Evolutionary conservation across 495 filamentous ascomycete species (phyloP).

Genomic region (Tuber brumale): DNA sequence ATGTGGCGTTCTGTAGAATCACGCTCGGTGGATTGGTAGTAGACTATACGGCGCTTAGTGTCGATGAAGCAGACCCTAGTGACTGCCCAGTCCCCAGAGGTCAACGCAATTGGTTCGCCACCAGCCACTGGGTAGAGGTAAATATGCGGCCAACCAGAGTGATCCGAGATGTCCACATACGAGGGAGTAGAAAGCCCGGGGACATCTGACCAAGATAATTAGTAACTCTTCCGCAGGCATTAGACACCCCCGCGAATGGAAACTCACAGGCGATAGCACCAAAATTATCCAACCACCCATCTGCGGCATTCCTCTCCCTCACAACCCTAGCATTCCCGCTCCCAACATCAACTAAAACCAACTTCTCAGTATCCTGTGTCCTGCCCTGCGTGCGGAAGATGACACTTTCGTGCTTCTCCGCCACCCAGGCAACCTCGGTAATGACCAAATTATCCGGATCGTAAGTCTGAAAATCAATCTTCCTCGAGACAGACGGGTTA

Average conservation of each 20-base stretch:
- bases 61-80: constrained; percentile 49
- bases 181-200: constrained; percentile 42
- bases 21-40: constrained; percentile 53
- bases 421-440: constrained; percentile 55
- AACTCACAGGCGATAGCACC: constrained; percentile 45
- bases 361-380: constrained; percentile 54
- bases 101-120: constrained; percentile 47
- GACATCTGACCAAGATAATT: constrained; percentile 38
- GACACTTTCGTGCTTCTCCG: constrained; percentile 48
- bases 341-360: constrained; percentile 48
- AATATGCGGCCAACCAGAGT: constrained; percentile 52
- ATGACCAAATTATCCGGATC: constrained; percentile 50
- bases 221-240: neutral
- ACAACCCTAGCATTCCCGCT: constrained; percentile 42
- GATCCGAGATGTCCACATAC: constrained; percentile 54
- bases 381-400: constrained; percentile 54
- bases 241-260: neutral
- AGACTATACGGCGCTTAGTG: constrained; percentile 47
- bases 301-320: constrained; percentile 50
- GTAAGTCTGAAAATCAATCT: constrained; percentile 47
- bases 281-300: constrained; percentile 55
- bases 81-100: constrained; percentile 54
- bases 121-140: constrained; percentile 52
- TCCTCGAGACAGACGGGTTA: constrained; percentile 31
- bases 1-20: constrained; percentile 48